phyloP scores from a whole-genome alignment of 2,329 filamentous ascomycete genomes.

The Nannizzia gypsea region DNA sequence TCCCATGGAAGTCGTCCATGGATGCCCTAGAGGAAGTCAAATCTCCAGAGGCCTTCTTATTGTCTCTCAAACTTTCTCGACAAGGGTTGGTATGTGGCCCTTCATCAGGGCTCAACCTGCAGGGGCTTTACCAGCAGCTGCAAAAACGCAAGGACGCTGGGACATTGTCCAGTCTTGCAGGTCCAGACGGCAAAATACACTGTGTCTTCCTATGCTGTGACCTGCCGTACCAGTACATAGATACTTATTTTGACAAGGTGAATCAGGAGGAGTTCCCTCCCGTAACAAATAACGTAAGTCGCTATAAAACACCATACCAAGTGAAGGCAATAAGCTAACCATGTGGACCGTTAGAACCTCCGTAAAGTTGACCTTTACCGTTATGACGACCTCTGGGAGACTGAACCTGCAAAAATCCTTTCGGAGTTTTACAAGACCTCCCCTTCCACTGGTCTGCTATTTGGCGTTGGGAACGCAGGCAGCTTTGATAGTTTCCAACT shows the following conservation, averaged over 20 bases:
- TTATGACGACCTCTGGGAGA: conserved; percentile 45
- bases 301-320: not conserved
- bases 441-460: not conserved
- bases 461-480: not conserved
- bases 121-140: conserved; percentile 42
- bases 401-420: conserved; percentile 21
- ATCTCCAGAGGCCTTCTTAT: conserved; percentile 42
- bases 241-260: conserved; percentile 49
- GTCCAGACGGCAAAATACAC: conserved; percentile 35
- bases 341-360: conserved; percentile 29
- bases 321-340: not conserved
- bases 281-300: conserved; percentile 37
- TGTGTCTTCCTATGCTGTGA: conserved; percentile 54
- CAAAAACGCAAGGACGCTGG: conserved; percentile 38
- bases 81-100: conserved; percentile 50
- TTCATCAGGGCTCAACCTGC: conserved; percentile 48
- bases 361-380: conserved; percentile 41
- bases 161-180: conserved; percentile 35
- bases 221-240: conserved; percentile 51
- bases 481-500: not conserved
- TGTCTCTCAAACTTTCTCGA: conserved; percentile 45
- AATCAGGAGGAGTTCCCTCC: conserved; percentile 38
- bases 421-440: conserved; percentile 25
- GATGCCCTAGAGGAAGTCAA: conserved; percentile 47
- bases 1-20: conserved; percentile 47